Evolutionary conservation across 1,284 basidiomycete species (phyloP).

Genomic region (Anthracocystis setariae): DNA sequence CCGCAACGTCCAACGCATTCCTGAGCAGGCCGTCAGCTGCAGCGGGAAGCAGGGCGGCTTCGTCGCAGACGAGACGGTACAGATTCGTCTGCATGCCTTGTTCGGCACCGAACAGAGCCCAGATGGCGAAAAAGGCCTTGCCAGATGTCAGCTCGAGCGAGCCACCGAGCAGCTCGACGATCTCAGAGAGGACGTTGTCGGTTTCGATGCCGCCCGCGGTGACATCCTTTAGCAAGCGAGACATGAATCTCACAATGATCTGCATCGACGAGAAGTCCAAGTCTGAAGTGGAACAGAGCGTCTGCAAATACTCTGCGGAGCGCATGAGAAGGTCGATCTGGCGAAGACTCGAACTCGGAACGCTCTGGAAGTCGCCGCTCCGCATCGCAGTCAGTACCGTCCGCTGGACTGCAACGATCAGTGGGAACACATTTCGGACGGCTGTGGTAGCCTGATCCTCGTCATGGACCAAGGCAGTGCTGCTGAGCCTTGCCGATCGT

Average conservation of each 20-base stretch:
- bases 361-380: background rate
- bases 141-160: slow-evolving; percentile 47
- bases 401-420: slow-evolving; percentile 18
- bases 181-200: slow-evolving; percentile 8
- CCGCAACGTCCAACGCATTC: slow-evolving; percentile 55
- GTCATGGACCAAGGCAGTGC: slow-evolving; percentile 26
- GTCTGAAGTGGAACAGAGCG: slow-evolving; percentile 27
- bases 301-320: slow-evolving; percentile 35
- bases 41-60: slow-evolving; percentile 11
- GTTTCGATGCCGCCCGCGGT: slow-evolving; percentile 8
- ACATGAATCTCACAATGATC: slow-evolving; percentile 46
- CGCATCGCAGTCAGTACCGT: slow-evolving; percentile 16
- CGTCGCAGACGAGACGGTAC: slow-evolving; percentile 39
- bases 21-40: slow-evolving; percentile 47
- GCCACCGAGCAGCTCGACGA: slow-evolving; percentile 37
- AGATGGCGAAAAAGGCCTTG: slow-evolving; percentile 51
- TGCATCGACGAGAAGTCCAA: slow-evolving; percentile 54
- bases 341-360: slow-evolving; percentile 16
- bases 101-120: slow-evolving; percentile 44
- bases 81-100: slow-evolving; percentile 42
- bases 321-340: slow-evolving; percentile 28
- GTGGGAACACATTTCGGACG: slow-evolving; percentile 38
- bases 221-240: slow-evolving; percentile 23
- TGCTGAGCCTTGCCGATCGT: slow-evolving; percentile 33
- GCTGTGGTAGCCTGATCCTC: slow-evolving; percentile 38